phyloP scores from a whole-genome alignment of 2,329 filamentous ascomycete genomes.

The Monilinia vaccinii-corymbosi region DNA sequence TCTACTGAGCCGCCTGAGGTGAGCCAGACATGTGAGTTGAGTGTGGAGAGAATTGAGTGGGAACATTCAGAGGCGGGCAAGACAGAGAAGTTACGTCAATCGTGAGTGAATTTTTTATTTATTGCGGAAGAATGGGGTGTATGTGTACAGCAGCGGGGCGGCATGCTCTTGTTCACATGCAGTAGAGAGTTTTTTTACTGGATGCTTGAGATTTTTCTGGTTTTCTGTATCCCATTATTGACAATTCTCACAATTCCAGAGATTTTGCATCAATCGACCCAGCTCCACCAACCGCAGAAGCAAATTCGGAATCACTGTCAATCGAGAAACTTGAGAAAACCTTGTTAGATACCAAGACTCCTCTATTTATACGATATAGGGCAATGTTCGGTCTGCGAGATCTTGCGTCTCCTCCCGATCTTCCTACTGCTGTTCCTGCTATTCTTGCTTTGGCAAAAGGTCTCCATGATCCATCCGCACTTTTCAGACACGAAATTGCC shows the following conservation, averaged over 20 bases:
- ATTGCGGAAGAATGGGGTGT: not conserved
- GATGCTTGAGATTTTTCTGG: not conserved
- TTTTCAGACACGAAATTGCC: constrained; percentile 96
- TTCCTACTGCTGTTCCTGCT: constrained; percentile 81
- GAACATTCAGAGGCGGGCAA: constrained; percentile 66
- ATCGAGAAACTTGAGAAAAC: constrained; percentile 67
- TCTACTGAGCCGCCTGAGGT: constrained; percentile 69
- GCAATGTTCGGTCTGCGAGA: constrained; percentile 98
- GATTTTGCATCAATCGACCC: constrained; percentile 95
- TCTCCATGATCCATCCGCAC: constrained; percentile 73
- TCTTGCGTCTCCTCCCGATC: constrained; percentile 83
- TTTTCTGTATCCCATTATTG: constrained; percentile 6
- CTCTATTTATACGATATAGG: constrained; percentile 87
- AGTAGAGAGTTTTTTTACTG: not conserved
- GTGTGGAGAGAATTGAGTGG: constrained; percentile 90
- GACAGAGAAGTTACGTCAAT: constrained; percentile 69
- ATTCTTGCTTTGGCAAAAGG: constrained; percentile 79
- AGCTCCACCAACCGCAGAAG: constrained; percentile 75
- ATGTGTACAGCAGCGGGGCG: not conserved
- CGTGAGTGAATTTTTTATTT: constrained; percentile 42
- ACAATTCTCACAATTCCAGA: constrained; percentile 39
- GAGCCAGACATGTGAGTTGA: constrained; percentile 94
- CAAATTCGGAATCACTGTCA: constrained; percentile 56
- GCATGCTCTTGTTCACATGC: not conserved
- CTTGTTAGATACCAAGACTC: constrained; percentile 68